Conservation (phyloP, 2,329 filamentous ascomycete species). For the Penicillium sp. region DNA sequence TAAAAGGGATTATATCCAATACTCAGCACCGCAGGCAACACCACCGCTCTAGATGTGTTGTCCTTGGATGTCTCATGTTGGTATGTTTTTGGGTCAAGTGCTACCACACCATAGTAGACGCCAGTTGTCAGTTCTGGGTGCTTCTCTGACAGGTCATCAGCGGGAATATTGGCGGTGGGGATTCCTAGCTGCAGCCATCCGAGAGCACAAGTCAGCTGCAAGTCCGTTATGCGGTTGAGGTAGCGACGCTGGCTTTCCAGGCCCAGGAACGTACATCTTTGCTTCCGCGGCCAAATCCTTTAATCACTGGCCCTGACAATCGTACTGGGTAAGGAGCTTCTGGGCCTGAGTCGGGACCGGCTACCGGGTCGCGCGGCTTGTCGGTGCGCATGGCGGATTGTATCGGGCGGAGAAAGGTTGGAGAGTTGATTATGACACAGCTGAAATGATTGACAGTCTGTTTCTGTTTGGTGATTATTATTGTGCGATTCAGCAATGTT, state of each 20-base stretch:
- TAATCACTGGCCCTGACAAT: slow-evolving; percentile 83
- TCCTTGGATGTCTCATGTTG: slow-evolving; percentile 21
- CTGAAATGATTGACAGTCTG: not conserved
- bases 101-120: slow-evolving; percentile 91
- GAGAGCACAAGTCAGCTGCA: slow-evolving; percentile 1
- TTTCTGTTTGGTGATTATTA: not conserved
- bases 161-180: slow-evolving; percentile 84
- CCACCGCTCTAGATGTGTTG: slow-evolving; percentile 26
- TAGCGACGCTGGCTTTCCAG: not conserved
- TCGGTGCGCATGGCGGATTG: slow-evolving; percentile 46
- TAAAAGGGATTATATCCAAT: slow-evolving; percentile 98
- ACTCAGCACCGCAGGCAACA: slow-evolving; percentile 87
- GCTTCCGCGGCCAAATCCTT: slow-evolving; percentile 89
- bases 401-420: not conserved
- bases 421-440: not conserved
- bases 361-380: slow-evolving; percentile 63
- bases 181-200: slow-evolving; percentile 70
- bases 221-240: not conserved
- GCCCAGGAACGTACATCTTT: slow-evolving; percentile 65
- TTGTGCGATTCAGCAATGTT: slow-evolving; percentile 2
- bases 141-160: slow-evolving; percentile 62
- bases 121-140: slow-evolving; percentile 65
- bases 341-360: slow-evolving; percentile 72
- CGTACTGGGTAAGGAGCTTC: slow-evolving; percentile 75
- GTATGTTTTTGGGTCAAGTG: slow-evolving; percentile 55